Percentiles rank a stretch among this genome's conserved stretches.
These are phyloP conservation scores for Westerdykella ornata DNA, from an alignment of 2,329 filamentous ascomycete genomes.

Conservation along the genomic window DNA sequence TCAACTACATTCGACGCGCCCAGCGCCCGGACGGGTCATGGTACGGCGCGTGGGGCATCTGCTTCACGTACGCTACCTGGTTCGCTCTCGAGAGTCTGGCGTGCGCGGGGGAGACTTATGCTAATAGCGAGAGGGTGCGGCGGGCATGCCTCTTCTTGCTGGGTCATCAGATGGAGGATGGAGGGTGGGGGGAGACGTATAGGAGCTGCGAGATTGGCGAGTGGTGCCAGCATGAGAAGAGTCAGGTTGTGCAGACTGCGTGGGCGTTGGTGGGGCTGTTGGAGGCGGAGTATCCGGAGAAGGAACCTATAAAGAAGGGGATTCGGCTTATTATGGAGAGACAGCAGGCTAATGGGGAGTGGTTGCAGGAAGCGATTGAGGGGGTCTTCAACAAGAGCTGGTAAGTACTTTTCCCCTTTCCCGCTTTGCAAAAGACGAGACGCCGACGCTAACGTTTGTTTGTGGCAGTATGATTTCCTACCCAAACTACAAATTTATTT, in stretches of 20 bases:
- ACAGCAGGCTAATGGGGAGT: conserved; percentile 85
- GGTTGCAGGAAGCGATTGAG: conserved; percentile 92
- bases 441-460: conserved; percentile 11
- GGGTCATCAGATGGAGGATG: conserved; percentile 76
- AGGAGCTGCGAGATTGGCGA: conserved; percentile 69
- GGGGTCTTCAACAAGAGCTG: conserved; percentile 98
- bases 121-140: conserved; percentile 62
- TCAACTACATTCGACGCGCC: conserved; percentile 73
- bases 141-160: conserved; percentile 81
- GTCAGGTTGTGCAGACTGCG: conserved; percentile 88
- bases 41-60: conserved; percentile 98
- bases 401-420: conserved; percentile 42
- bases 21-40: conserved; percentile 82
- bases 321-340: conserved; percentile 75
- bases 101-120: conserved; percentile 73
- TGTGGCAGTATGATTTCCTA: conserved; percentile 92
- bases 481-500: conserved; percentile 97
- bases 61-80: conserved; percentile 95
- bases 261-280: conserved; percentile 81
- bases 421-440: background rate
- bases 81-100: conserved; percentile 86
- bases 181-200: conserved; percentile 96
- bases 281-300: conserved; percentile 73
- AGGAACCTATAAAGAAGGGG: conserved; percentile 63
- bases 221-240: conserved; percentile 70